phyloP scores from a whole-genome alignment of 805 yeast genomes.

The Metschnikowia sp. region DNA sequence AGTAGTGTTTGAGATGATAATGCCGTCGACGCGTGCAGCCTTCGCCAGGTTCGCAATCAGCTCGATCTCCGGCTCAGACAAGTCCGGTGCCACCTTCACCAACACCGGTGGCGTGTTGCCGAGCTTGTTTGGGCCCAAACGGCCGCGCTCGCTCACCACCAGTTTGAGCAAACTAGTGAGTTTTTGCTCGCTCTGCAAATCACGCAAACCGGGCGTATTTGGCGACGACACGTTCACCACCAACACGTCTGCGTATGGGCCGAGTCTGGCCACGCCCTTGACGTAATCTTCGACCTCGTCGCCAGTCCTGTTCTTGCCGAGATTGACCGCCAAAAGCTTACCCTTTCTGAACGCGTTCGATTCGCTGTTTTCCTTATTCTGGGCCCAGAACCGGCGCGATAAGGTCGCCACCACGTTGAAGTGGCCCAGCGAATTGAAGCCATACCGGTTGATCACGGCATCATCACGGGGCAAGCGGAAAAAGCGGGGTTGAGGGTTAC shows the following conservation, averaged over 20 bases:
- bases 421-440: slow-evolving; percentile 92
- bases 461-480: slow-evolving; percentile 81
- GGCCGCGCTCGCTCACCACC: slow-evolving; percentile 67
- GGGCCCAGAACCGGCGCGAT: slow-evolving; percentile 49
- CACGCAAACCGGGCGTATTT: slow-evolving; percentile 92
- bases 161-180: slow-evolving; percentile 62
- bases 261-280: slow-evolving; percentile 77
- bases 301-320: slow-evolving; percentile 91
- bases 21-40: slow-evolving; percentile 79
- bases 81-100: slow-evolving; percentile 93
- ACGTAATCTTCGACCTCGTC: slow-evolving; percentile 87
- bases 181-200: slow-evolving; percentile 74
- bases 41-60: slow-evolving; percentile 82
- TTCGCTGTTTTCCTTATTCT: slow-evolving; percentile 2
- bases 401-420: slow-evolving; percentile 66
- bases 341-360: slow-evolving; percentile 57
- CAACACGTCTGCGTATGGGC: slow-evolving; percentile 81
- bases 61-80: slow-evolving; percentile 72
- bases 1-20: slow-evolving; percentile 89
- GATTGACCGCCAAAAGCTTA: slow-evolving; percentile 72
- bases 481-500: slow-evolving; percentile 90
- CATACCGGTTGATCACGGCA: slow-evolving; percentile 92
- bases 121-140: slow-evolving; percentile 38
- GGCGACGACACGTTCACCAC: slow-evolving; percentile 93
- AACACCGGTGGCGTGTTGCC: slow-evolving; percentile 68